Evolutionary conservation across 164 flowering plant genomes (phyloP), one percentile per base, ranked within the genome.

Genomic region (Malania oleifera): DNA sequence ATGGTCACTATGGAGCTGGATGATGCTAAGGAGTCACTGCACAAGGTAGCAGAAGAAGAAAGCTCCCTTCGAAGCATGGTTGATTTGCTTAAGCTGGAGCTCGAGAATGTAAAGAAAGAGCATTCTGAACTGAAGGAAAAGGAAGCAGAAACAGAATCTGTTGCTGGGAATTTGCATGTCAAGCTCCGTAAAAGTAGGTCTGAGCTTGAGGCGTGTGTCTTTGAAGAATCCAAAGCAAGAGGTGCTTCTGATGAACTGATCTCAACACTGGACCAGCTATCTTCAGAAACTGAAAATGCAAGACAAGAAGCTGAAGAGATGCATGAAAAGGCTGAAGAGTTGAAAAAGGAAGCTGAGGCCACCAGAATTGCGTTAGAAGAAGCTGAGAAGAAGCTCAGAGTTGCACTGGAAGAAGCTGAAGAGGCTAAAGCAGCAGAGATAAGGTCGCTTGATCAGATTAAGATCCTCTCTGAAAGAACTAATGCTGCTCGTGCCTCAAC

Each of bases 381-480:
- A 59, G 87, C 84, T 7, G 91, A 91, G 71, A 68, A 73, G 68
- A 64, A 73, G 37, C 77, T 88, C 15, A 73, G 46, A 65, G 67
- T 64, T 66, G 93, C 89, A 48, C 43, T 79, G 31, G 57, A 68
- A 59, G 96, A 90, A 73, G 87, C 88, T 7, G 93, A 91, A 72
- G 89, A 80, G 61, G 93, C 97, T n/a, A 85, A 88, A 66, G 68
- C 73, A 18, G 89, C 93, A 7, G 97, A 95, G 67, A 59, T 72
- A 17, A 65, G 58, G 56, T 95, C 93, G 48, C 76, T 80, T 52
- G 77, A 76, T 48, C 84, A 80, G 72, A 83, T 86, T 12, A 83
- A 77, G 62, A 46, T 67, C 18, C 66, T 89, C 52, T 79, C 96
- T 13, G 89, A 88, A 57, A 75, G 70, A 70, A 75, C 85, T 15